Evolutionary conservation across 345 rosid genomes (phyloP).

Genomic region (Aurinia saxatilis): DNA sequence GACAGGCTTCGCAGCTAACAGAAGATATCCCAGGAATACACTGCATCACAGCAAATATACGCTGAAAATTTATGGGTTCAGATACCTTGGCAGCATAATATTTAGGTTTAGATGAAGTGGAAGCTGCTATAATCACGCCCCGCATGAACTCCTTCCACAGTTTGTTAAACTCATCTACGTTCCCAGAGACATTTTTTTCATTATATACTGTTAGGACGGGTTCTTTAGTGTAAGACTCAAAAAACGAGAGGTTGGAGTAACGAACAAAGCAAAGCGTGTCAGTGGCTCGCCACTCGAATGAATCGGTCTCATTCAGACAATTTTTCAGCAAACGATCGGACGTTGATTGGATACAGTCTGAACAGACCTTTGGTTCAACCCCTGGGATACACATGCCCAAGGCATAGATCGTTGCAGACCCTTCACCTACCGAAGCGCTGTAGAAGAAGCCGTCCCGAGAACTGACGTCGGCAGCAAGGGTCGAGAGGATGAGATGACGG

Average conservation of each 20-base stretch:
- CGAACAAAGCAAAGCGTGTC: slow-evolving; percentile 30
- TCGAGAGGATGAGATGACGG: neutral
- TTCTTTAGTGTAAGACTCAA: too few relatives aligned
- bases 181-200: neutral
- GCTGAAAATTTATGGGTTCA: neutral
- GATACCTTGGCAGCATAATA: neutral
- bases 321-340: neutral
- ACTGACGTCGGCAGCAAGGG: neutral
- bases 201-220: too few relatives aligned
- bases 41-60: slow-evolving; percentile 6
- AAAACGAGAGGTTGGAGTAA: slow-evolving; percentile 28
- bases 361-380: neutral
- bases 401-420: neutral
- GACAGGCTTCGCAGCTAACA: neutral
- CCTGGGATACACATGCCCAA: slow-evolving; percentile 2
- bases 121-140: neutral
- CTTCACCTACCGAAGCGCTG: neutral
- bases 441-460: neutral
- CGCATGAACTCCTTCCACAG: neutral
- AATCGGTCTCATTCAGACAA: slow-evolving; percentile 23
- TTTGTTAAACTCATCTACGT: neutral
- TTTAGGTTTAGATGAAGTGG: neutral
- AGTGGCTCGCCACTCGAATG: neutral
- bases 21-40: slow-evolving; percentile 7
- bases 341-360: neutral